Percentiles rank a stretch among this genome's conserved stretches.
Conservation (phyloP, 2,329 filamentous ascomycete species). For the Aplosporella prunicola region DNA sequence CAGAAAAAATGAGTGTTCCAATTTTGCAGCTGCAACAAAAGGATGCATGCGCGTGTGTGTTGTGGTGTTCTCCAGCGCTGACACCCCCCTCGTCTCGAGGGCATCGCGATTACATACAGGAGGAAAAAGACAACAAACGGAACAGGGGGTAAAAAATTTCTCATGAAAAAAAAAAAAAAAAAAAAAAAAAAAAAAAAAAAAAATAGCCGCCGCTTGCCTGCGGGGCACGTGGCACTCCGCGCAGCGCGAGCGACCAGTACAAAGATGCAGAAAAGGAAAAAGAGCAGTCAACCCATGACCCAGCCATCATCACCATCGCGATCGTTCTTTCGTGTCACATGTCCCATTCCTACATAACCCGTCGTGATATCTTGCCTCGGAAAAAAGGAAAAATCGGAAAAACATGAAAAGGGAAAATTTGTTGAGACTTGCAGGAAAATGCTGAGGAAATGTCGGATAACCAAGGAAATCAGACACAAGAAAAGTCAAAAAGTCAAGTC, state of each 20-base stretch:
- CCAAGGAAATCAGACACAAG: conserved; percentile 17
- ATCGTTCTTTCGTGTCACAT: conserved; percentile 11
- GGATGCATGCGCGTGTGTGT: too few species aligned
- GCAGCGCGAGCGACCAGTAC: too few species aligned
- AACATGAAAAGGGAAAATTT: conserved; percentile 7
- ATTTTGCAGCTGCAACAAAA: too few species aligned
- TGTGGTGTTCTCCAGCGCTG: too few species aligned
- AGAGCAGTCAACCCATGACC: conserved; percentile 26
- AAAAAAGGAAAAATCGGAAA: conserved; percentile 12
- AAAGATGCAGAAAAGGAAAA: conserved; percentile 23
- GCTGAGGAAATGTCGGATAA: conserved; percentile 6
- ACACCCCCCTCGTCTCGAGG: too few species aligned
- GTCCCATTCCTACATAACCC: conserved; percentile 7
- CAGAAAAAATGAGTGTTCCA: too few species aligned
- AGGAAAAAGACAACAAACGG: background rate
- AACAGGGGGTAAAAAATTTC: conserved; percentile 12
- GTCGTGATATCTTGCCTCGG: conserved; percentile 1
- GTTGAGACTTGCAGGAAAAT: conserved; percentile 2
- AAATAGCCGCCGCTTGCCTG: conserved; percentile 32
- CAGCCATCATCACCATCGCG: conserved; percentile 11
- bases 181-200: conserved; percentile 24
- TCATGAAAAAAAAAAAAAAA: conserved; percentile 18
- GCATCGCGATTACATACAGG: too few species aligned
- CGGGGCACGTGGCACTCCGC: too few species aligned
- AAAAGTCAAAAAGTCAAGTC: conserved; percentile 24